Percentiles rank a stretch among this genome's conserved stretches.
Evolutionary conservation across 495 filamentous ascomycete species (phyloP).

Genomic region (Trichoderma gamsii): DNA sequence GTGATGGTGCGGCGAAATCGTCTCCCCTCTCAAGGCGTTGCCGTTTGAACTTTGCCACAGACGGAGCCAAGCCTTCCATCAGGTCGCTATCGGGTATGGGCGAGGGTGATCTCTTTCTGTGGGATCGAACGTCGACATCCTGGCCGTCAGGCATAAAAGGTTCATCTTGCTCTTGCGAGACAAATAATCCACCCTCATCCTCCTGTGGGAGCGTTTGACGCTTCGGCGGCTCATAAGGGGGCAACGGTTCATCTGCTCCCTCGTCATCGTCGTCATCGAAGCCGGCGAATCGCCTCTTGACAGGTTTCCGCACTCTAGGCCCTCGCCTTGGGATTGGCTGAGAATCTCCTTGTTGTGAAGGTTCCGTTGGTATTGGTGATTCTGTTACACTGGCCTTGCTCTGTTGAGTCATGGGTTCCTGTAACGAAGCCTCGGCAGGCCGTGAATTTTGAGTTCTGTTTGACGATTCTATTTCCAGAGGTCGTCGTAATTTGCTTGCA

Average conservation of each 20-base stretch:
- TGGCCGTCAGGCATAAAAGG: constrained; percentile 20
- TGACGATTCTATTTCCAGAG: constrained; percentile 42
- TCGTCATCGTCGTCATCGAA: constrained; percentile 23
- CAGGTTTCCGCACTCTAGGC: background rate
- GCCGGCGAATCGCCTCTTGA: constrained; percentile 16
- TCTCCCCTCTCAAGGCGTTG: constrained; percentile 50
- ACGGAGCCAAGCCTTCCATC: constrained; percentile 62
- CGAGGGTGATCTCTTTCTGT: constrained; percentile 42
- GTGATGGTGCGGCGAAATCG: constrained; percentile 27
- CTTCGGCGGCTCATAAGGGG: background rate
- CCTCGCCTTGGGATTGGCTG: background rate
- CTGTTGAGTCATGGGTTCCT: constrained; percentile 7
- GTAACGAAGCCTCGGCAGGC: background rate
- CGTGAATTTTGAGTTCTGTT: background rate
- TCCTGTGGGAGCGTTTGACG: constrained; percentile 15
- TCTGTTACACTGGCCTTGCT: background rate
- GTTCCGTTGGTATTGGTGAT: background rate
- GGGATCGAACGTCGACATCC: constrained; percentile 26
- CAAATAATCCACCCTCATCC: constrained; percentile 34
- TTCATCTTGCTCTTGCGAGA: constrained; percentile 25
- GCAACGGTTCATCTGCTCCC: background rate
- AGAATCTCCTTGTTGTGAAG: background rate
- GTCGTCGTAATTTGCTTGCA: constrained; percentile 58
- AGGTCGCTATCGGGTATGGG: constrained; percentile 42
- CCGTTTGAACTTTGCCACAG: constrained; percentile 66